Conservation (phyloP, 2,329 filamentous ascomycete genomes). For the Scleromitrula shiraiana region DNA sequence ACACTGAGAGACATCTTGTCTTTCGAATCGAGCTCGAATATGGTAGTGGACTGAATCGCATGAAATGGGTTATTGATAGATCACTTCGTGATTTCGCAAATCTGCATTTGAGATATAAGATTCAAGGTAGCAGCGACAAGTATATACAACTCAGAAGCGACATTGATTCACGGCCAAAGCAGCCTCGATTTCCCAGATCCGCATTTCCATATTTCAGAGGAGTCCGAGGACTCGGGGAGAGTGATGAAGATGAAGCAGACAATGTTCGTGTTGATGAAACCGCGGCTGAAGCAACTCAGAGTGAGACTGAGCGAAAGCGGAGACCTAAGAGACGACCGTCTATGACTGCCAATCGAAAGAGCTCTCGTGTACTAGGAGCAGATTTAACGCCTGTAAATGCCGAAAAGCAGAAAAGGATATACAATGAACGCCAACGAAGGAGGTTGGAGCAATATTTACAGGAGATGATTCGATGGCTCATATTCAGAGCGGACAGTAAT, state of each 20-base stretch:
- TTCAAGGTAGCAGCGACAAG: conserved; percentile 75
- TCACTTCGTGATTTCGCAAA: conserved; percentile 87
- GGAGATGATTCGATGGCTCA: conserved; percentile 91
- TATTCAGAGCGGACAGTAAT: conserved; percentile 94
- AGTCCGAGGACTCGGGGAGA: conserved; percentile 68
- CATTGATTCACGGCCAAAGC: conserved; percentile 60
- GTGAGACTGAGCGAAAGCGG: conserved; percentile 54
- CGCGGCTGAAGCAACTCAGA: too few relatives aligned
- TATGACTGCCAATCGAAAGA: conserved; percentile 31
- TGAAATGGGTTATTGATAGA: conserved; percentile 91
- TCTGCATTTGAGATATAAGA: conserved; percentile 86
- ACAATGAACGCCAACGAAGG: conserved; percentile 74
- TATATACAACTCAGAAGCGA: conserved; percentile 63
- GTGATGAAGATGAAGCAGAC: conserved; percentile 72
- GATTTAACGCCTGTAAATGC: conserved; percentile 31
- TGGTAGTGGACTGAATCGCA: conserved; percentile 86
- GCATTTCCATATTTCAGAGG: conserved; percentile 85
- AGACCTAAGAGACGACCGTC: conserved; percentile 46
- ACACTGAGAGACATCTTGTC: conserved; percentile 62
- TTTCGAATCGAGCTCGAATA: conserved; percentile 94
- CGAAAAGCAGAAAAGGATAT: conserved; percentile 35
- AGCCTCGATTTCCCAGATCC: conserved; percentile 83
- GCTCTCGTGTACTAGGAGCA: conserved; percentile 40
- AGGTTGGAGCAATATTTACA: conserved; percentile 86
- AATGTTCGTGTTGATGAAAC: too few relatives aligned